Evolutionary conservation across 345 rosid species (phyloP).

Genomic region (Citrus reticulata): DNA sequence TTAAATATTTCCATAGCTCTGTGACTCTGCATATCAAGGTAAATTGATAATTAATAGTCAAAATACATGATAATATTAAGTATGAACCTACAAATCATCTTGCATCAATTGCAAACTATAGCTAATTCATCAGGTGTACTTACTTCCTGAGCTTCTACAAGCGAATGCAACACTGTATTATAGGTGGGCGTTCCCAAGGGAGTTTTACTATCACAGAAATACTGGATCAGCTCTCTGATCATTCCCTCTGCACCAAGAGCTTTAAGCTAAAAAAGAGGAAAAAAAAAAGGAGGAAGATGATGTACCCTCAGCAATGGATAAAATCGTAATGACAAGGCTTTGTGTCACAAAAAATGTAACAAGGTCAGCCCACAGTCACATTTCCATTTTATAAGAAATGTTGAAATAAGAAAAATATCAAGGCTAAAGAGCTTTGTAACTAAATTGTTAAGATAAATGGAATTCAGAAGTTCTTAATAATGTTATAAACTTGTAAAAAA

Average conservation of each 20-base stretch:
- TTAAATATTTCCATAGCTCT: constrained; percentile 55
- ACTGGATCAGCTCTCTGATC: constrained; percentile 52
- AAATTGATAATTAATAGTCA: constrained; percentile 7
- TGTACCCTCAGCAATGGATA: not conserved
- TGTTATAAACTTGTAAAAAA: not conserved
- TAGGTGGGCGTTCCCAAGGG: constrained; percentile 43
- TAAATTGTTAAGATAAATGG: not conserved
- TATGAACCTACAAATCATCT: not conserved
- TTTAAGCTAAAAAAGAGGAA: constrained; percentile 46
- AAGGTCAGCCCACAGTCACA: not conserved
- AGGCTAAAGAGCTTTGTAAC: not conserved
- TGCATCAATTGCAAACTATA: constrained; percentile 12
- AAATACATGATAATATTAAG: not conserved
- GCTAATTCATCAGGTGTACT: constrained; percentile 20
- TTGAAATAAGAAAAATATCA: not conserved
- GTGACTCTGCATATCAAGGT: constrained; percentile 37
- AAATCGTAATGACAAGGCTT: not conserved
- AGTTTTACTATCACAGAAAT: constrained; percentile 30
- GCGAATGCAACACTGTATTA: constrained; percentile 59
- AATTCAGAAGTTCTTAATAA: not conserved
- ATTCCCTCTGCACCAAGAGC: constrained; percentile 80
- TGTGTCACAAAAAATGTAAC: not conserved
- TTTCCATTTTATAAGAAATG: not conserved
- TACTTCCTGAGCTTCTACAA: constrained; percentile 61
- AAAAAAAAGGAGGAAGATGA: not conserved